Conservation (phyloP, 2,329 filamentous ascomycete species). For the Fusarium sp. region DNA sequence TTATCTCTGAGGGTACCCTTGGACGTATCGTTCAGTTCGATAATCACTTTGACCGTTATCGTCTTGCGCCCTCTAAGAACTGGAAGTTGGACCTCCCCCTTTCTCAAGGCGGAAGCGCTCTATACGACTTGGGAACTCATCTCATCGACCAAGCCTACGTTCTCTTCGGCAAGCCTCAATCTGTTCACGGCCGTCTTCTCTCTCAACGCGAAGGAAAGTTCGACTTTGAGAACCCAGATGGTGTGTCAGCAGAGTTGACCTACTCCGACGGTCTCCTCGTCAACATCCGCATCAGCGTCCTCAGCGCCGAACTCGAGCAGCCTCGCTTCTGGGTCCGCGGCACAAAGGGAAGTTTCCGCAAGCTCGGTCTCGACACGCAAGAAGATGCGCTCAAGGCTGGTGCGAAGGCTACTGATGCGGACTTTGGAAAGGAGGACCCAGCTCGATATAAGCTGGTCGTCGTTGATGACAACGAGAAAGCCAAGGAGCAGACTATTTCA, state of each 20-base stretch:
- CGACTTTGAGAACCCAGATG: constrained; percentile 64
- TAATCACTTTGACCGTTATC: constrained; percentile 82
- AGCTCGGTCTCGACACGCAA: constrained; percentile 76
- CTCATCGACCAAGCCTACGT: constrained; percentile 79
- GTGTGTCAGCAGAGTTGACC: constrained; percentile 71
- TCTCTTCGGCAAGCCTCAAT: constrained; percentile 74
- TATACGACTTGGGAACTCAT: constrained; percentile 82
- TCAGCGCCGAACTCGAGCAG: constrained; percentile 76
- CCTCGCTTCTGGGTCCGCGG: constrained; percentile 82
- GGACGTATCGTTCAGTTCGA: constrained; percentile 82
- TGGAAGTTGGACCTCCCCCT: constrained; percentile 76
- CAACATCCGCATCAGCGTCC: constrained; percentile 74
- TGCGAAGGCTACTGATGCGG: constrained; percentile 66
- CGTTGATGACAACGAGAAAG: constrained; percentile 61
- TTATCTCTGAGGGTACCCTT: constrained; percentile 68
- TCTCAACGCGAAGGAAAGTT: constrained; percentile 66
- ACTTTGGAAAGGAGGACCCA: constrained; percentile 73
- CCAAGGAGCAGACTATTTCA: constrained; percentile 61
- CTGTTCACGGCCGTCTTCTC: constrained; percentile 75
- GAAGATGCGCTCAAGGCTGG: constrained; percentile 78
- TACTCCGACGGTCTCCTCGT: constrained; percentile 73
- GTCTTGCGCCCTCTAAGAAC: constrained; percentile 64
- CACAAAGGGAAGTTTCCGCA: constrained; percentile 78
- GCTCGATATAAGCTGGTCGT: constrained; percentile 69
- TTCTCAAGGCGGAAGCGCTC: constrained; percentile 70